phyloP scores from a whole-genome alignment of 208 protist species.

The Perkinsela sp. region DNA sequence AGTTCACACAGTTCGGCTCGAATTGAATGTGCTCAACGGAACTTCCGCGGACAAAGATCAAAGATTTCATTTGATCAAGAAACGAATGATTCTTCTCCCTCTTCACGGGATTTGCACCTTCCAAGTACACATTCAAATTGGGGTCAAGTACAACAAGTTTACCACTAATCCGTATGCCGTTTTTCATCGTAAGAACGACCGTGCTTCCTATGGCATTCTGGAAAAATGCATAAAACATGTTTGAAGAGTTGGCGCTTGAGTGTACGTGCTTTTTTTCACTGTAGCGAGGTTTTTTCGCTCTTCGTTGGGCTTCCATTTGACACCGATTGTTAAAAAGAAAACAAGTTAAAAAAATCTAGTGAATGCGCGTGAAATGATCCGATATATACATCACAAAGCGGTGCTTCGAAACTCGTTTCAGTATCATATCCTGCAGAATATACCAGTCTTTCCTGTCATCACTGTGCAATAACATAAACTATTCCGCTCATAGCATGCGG shows the following conservation, averaged over 20 bases:
- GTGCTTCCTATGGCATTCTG: background rate
- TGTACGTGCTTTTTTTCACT: background rate
- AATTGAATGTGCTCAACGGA: background rate
- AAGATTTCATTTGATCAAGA: background rate
- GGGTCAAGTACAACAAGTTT: background rate
- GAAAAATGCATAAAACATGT: background rate
- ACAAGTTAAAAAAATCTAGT: too few relatives aligned
- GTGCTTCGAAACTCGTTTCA: too few relatives aligned
- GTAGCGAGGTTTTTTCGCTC: too few relatives aligned
- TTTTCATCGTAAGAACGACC: background rate
- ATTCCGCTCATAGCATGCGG: too few relatives aligned
- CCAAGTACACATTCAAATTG: background rate
- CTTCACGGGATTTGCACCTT: background rate
- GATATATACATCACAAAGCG: too few relatives aligned
- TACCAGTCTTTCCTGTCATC: too few relatives aligned
- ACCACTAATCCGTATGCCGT: background rate
- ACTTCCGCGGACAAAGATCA: background rate
- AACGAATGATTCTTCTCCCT: background rate
- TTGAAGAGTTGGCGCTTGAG: background rate
- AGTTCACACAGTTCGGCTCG: background rate
- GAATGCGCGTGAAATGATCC: too few relatives aligned
- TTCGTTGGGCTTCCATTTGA: too few relatives aligned
- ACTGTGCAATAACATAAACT: too few relatives aligned
- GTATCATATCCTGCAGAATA: too few relatives aligned
- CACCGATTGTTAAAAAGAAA: too few relatives aligned